Percentiles rank a stretch among this genome's conserved stretches.
Evolutionary conservation across 2,329 filamentous ascomycete species (phyloP).

Genomic region (Aciculosporium take): DNA sequence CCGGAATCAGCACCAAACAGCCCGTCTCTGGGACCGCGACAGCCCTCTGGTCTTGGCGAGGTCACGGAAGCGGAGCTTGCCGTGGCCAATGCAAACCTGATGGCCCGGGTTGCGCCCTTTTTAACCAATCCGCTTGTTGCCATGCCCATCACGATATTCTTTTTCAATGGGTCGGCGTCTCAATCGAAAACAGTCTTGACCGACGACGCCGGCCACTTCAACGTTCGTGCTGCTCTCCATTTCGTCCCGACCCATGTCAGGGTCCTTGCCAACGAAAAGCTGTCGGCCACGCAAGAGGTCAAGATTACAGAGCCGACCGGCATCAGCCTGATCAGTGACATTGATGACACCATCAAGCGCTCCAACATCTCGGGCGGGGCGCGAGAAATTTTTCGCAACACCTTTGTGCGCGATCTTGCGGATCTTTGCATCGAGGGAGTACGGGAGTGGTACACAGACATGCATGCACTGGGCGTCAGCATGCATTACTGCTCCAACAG

Average conservation of each 20-base stretch:
- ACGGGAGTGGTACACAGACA: constrained; percentile 69
- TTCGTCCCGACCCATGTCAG: constrained; percentile 85
- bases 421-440: constrained; percentile 80
- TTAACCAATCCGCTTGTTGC: constrained; percentile 69
- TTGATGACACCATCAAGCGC: constrained; percentile 94
- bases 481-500: constrained; percentile 99
- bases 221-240: constrained; percentile 62
- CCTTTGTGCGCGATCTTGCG: constrained; percentile 72
- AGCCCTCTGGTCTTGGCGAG: constrained; percentile 29
- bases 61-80: constrained; percentile 65
- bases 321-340: constrained; percentile 89
- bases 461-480: constrained; percentile 68
- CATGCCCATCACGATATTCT: constrained; percentile 78
- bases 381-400: constrained; percentile 90
- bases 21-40: constrained; percentile 26
- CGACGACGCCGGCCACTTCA: constrained; percentile 81
- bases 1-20: constrained; percentile 29
- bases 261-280: constrained; percentile 69
- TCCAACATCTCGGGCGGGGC: constrained; percentile 80
- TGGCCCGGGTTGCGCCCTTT: constrained; percentile 79
- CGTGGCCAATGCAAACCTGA: constrained; percentile 71
- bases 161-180: constrained; percentile 75
- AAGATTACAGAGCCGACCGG: constrained; percentile 63
- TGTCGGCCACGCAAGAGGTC: constrained; percentile 70
- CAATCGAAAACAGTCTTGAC: constrained; percentile 76